Evolutionary conservation across 1,139 yeast genomes (phyloP).

Genomic region (Yamadazyma dushanensis): DNA sequence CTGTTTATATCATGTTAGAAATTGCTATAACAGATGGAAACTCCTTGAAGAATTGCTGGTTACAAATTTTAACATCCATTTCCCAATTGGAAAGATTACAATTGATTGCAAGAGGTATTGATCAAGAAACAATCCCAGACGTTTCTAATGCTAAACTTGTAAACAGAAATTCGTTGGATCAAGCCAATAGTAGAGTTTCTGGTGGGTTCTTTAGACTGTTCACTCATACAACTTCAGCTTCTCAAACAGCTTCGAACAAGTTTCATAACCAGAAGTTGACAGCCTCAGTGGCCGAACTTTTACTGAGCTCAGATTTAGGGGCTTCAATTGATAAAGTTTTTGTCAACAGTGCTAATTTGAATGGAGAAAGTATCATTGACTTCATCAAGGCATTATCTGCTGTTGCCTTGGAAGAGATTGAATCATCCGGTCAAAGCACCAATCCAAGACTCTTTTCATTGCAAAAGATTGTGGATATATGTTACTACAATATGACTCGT

Average conservation of each 20-base stretch:
- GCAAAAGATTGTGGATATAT: conserved; percentile 94
- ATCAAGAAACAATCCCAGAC: conserved; percentile 84
- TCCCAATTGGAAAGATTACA: conserved; percentile 92
- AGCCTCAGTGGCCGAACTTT: conserved; percentile 43
- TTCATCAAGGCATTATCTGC: conserved; percentile 85
- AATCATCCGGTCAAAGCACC: conserved; percentile 76
- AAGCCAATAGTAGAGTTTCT: conserved; percentile 40
- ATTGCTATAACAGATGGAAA: conserved; percentile 81
- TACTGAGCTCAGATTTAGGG: conserved; percentile 74
- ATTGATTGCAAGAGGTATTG: conserved; percentile 84
- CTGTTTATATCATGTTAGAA: conserved; percentile 71
- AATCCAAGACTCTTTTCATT: conserved; percentile 90
- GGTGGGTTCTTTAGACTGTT: conserved; percentile 52
- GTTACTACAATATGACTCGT: conserved; percentile 96
- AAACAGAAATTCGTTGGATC: conserved; percentile 58
- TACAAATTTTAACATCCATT: conserved; percentile 73
- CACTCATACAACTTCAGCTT: conserved; percentile 28
- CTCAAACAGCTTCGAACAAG: conserved; percentile 44
- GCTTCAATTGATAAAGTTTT: conserved; percentile 87
- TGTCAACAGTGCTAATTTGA: conserved; percentile 74
- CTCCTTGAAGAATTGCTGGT: conserved; percentile 73
- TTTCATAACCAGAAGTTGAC: conserved; percentile 47
- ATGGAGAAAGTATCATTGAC: conserved; percentile 81
- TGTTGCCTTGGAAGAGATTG: conserved; percentile 89
- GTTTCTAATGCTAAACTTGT: conserved; percentile 72